Conservation (phyloP, 2,329 filamentous ascomycete species). For the Exophiala viscosa region DNA sequence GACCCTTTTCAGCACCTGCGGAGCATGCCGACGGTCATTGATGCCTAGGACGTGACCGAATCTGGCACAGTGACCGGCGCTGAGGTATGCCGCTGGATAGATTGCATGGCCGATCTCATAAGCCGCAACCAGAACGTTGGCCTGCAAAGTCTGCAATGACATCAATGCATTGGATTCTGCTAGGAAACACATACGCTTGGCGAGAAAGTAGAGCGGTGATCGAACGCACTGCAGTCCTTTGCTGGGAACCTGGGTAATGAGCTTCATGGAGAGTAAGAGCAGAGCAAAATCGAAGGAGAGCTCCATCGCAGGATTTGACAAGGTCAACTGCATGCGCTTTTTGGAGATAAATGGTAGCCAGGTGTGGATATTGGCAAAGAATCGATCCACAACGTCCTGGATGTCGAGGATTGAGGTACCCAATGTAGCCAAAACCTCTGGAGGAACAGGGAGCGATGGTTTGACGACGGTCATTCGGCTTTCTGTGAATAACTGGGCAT, state of each 20-base stretch:
- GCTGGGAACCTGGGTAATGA: conserved; percentile 25
- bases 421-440: conserved; percentile 21
- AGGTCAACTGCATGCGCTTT: conserved; percentile 21
- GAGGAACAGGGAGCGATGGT: conserved; percentile 15
- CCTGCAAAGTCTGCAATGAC: conserved; percentile 32
- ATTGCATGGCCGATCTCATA: conserved; percentile 38
- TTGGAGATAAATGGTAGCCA: conserved; percentile 30
- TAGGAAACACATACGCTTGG: conserved; percentile 31
- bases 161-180: conserved; percentile 30
- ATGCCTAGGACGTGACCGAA: conserved; percentile 27
- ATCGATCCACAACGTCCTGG: conserved; percentile 24
- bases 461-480: conserved; percentile 14
- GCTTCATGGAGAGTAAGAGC: conserved; percentile 32
- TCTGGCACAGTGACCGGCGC: conserved; percentile 26
- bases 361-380: conserved; percentile 28
- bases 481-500: conserved; percentile 22
- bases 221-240: conserved; percentile 10
- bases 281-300: conserved; percentile 28
- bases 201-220: conserved; percentile 28
- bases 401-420: conserved; percentile 26
- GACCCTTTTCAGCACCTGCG: conserved; percentile 21
- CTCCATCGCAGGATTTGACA: conserved; percentile 27
- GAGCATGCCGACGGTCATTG: conserved; percentile 24
- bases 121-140: conserved; percentile 32
- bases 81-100: conserved; percentile 36